phyloP scores from a whole-genome alignment of 73 alveolate genomes.

The Uronychia setigera region DNA sequence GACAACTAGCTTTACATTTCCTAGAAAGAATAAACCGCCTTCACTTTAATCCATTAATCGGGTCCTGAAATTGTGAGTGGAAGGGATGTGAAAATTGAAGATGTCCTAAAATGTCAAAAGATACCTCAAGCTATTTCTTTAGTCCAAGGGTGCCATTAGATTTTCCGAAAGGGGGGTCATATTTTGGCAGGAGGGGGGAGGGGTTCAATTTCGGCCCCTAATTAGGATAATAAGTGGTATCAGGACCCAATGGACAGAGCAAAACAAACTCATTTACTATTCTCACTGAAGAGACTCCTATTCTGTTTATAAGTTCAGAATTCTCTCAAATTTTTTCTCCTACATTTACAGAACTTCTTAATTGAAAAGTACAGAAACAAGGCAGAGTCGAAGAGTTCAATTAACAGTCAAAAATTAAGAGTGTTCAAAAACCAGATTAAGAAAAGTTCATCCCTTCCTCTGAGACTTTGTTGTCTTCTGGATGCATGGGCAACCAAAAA shows the following conservation, averaged over 20 bases:
- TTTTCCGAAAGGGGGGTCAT: not conserved
- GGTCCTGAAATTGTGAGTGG: conserved; percentile 1
- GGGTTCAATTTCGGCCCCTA: no score
- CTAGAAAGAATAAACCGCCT: not conserved
- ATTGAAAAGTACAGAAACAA: no score
- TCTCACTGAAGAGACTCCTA: not conserved
- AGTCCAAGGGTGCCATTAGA: not conserved
- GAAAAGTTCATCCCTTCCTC: no score
- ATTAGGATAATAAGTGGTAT: not conserved
- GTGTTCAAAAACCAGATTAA: no score
- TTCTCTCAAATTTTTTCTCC: not conserved
- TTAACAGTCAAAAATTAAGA: no score
- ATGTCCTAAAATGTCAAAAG: not conserved
- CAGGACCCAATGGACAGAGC: not conserved
- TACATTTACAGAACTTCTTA: no score
- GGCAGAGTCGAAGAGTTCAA: no score
- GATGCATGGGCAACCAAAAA: no score
- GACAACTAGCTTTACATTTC: not conserved
- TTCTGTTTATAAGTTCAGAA: not conserved
- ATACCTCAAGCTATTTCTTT: not conserved
- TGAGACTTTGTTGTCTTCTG: no score
- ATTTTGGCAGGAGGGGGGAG: no score
- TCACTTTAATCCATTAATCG: not conserved
- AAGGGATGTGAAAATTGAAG: not conserved
- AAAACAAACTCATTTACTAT: not conserved